These are phyloP conservation scores for Babesia divergens DNA, from an alignment of 169 alveolate genomes.

Conservation along the genomic window DNA sequence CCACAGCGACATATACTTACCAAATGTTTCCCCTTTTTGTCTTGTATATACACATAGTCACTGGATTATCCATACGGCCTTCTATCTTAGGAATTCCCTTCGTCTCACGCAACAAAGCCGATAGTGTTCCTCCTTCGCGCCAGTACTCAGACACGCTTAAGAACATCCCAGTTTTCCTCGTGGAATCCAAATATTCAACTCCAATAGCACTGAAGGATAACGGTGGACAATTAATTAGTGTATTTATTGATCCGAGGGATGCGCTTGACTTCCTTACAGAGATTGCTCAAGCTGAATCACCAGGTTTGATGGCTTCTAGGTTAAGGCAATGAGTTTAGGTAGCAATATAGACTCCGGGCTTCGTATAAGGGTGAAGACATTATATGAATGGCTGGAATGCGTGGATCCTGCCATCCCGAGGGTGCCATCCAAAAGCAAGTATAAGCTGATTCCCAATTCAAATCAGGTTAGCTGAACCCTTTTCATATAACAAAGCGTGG, in stretches of 20 bases:
- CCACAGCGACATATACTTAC: not conserved
- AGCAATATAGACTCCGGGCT: not conserved
- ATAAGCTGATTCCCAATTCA: slow-evolving; percentile 38
- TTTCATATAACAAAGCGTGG: not conserved
- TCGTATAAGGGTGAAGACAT: slow-evolving; percentile 4
- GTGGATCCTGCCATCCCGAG: slow-evolving; percentile 29
- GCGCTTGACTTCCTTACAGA: slow-evolving; percentile 39
- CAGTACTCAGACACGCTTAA: not conserved
- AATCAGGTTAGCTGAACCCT: slow-evolving; percentile 10
- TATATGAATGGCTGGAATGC: slow-evolving; percentile 41
- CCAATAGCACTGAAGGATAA: not conserved
- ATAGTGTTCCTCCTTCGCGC: not conserved
- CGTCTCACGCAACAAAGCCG: not conserved
- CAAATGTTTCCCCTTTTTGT: not conserved
- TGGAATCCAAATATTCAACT: slow-evolving; percentile 1
- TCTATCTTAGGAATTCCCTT: not conserved
- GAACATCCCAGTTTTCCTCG: slow-evolving; percentile 40
- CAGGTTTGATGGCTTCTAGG: not conserved
- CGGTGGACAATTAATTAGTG: slow-evolving; percentile 3
- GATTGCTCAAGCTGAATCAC: not conserved
- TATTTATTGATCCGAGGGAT: slow-evolving; percentile 38
- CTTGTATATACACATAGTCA: not conserved
- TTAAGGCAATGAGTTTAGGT: not conserved
- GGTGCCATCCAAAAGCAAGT: slow-evolving; percentile 2
- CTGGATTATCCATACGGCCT: not conserved